These are phyloP conservation scores for Tremella yokohamensis DNA, from an alignment of 768 basidiomycete genomes.

Conservation along the genomic window DNA sequence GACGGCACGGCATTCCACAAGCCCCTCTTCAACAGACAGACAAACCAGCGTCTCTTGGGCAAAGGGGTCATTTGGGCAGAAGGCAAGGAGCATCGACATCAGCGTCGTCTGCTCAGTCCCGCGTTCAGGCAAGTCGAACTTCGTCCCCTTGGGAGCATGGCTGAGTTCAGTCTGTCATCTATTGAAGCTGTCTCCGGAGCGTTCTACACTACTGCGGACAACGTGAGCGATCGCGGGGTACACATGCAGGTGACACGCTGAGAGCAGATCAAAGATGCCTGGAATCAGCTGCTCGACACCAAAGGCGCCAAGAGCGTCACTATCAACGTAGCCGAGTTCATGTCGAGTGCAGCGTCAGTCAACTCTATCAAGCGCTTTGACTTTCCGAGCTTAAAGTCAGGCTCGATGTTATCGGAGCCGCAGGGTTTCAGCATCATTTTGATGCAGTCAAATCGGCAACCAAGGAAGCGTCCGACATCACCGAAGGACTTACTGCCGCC, in stretches of 20 bases:
- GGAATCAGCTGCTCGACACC: background rate
- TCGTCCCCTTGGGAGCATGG: background rate
- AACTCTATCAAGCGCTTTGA: background rate
- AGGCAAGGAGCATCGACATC: background rate
- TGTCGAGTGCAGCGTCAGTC: background rate
- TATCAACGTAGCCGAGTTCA: slow-evolving; percentile 1
- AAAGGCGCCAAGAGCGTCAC: background rate
- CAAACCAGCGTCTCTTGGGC: slow-evolving; percentile 2
- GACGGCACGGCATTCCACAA: background rate
- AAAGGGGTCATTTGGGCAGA: slow-evolving; percentile 2
- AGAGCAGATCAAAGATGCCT: background rate
- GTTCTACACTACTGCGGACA: background rate
- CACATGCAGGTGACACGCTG: background rate
- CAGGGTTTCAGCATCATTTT: background rate
- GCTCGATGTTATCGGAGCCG: background rate
- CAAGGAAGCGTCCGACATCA: background rate
- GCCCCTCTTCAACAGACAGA: background rate
- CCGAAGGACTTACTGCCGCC: background rate
- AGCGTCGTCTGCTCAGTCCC: slow-evolving; percentile 1
- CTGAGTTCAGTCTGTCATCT: no score
- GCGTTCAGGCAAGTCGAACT: background rate
- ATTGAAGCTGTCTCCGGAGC: background rate
- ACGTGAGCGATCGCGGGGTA: background rate
- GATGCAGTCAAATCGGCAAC: background rate
- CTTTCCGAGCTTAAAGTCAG: background rate